Evolutionary conservation across 1,284 basidiomycete genomes (phyloP), one percentile per base, ranked within the genome.

Genomic region (Ceratobasidium papillatum): DNA sequence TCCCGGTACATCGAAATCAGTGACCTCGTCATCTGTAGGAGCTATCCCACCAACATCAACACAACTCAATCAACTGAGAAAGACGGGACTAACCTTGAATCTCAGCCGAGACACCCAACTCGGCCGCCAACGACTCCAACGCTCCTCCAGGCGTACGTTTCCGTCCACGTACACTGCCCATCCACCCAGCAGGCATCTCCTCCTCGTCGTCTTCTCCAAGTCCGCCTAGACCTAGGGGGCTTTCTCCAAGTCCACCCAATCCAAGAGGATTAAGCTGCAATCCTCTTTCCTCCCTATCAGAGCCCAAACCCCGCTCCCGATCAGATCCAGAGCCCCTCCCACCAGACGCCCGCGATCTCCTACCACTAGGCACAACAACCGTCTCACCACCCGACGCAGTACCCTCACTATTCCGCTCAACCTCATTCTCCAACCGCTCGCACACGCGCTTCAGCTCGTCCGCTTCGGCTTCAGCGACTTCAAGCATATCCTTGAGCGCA

Each of bases 361-460:
- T 3, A 3, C 59, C 59, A 25, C 59, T 45, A n/a, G 59, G 41
- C 9, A 8, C 56, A 25, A 7, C 17, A n/a, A 8, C 41, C 14
- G 47, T 34, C 22, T 64, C 62, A 8, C 62, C 62, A 25, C 62
- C 62, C 19, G 62, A 64, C 25, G 36, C 62, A 32, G 43, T 51
- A 12, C 62, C 45, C n/a, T 63, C 76, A 25, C 72, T 73, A 0
- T 71, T 51, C 19, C 66, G 38, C 54, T 75, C 76, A 22, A 73
- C 58, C 54, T 77, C 76, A 49, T 75, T 73, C n/a, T 75, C 76
- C 41, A 77, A 47, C n/a, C 73, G 73, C 49, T 77, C 76, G 47
- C 75, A 75, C 11, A 77, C 72, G 14, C 72, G 75, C 19, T 77
- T 75, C 30, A 68, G 61, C 2, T 77, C 76, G 27, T 77, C 76